Evolutionary conservation across 306 rosid species (phyloP), one percentile per base, ranked within the genome.

Genomic region (Mimosa pudica): DNA sequence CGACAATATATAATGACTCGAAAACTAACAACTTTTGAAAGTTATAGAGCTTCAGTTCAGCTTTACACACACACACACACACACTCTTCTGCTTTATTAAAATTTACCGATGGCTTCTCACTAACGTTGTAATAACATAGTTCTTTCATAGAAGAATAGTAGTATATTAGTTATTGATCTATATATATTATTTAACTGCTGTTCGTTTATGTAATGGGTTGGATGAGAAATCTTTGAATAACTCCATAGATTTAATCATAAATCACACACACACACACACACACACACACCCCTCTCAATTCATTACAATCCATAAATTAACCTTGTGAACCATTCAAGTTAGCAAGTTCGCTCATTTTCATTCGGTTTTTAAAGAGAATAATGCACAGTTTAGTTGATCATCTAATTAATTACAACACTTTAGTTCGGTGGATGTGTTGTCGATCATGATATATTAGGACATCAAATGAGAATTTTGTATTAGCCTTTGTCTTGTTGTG

Each of bases 161-260:
- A 41, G n/a, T 17, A 68, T 38, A 66, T 38, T 60, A 10, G 30
- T 60, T 35, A 3, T 17, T 54, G 6, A 49, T 24, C 30, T 24
- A 24, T 80, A 7, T 52, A 44, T 65, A 7, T 38, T 45, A 64
- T 30, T 38, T 77, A 17, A 64, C 44, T 78, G 47, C 57, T 38
- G 70, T 70, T 79, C 71, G 74, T 75, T 75, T 76, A 66, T 54
- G 68, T 75, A 72, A 69, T 71, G 71, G 77, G 77, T 41, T 74
- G 7, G 55, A 55, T 44, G 55, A 45, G 30, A 85, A 76, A 85
- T 73, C 38, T 82, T 20, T 8, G 51, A 70, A 71, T 51, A 60
- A 49, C 46, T 60, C 77, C 52, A 79, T 79, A 62, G 52, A 54
- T 32, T 46, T 75, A 36, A 36, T 71, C 33, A 33, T 41, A 54